Base-by-base conservation (phyloP, 768 basidiomycete genomes). In the Suillus plorans region DNA sequence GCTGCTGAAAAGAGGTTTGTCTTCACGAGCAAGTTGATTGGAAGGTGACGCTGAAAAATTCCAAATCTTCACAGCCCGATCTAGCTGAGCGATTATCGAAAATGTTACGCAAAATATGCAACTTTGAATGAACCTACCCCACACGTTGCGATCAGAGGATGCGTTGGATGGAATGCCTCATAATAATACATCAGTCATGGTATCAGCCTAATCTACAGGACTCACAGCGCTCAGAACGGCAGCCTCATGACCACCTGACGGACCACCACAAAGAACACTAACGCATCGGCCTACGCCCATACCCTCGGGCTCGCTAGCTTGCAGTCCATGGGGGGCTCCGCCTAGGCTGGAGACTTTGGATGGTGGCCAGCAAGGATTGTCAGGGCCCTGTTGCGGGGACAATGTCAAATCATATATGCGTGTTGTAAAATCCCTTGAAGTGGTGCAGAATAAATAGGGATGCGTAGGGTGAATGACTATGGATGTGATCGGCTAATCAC, bases 61-160 rank as follows among this genome's bases (percentile, higher is more conserved):
- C 92, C 92, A 94, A 7, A 94, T 90, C 74, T 92, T 92, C 41
- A 92, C 84, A 3, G 81, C 77, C 64, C 90, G 84, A 67, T 94
- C 92, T 68, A 91, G 79, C 91, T 93, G 61, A 16, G 63, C 41
- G 31, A 64, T 18, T 4, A 28, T 42, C 18, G 18, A 31, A 25
- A 16, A 53, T 49, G 47, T 22, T 61, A 49, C 6, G 52, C 37
- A 41, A 31, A 50, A 18, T 59, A 31, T 62, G 25, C 5, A 37
- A 42, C 34, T 34, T 60, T 47, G 13, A 12, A 59, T 34, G 14
- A 7, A 77, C 87, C 65, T 73, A 92, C 91, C 25, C 91, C 91
- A 69, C 90, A 89, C 18, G 92, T 94, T 12, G 90, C 91, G 60
- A 94, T 80, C 18, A 93, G 68, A 5, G 90, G 89, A 60, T 82